Evolutionary conservation across 192 early-diverging fungal genomes (phyloP), one percentile per base, ranked within the genome.

Genomic region (Backusella liffmaniae): DNA sequence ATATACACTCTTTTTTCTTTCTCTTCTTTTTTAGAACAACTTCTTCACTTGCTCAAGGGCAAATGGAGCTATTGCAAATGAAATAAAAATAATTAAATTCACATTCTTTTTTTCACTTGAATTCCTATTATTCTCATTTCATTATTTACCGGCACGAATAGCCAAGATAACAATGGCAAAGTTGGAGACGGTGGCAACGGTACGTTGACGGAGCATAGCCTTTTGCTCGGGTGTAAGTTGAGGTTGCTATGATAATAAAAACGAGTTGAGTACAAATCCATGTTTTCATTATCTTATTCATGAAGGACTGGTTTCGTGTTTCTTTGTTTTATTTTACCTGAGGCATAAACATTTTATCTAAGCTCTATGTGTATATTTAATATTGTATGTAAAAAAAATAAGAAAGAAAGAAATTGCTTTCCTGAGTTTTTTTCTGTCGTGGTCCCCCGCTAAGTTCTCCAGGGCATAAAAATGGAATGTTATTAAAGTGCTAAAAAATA

Each of bases 141-240:
- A 15, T 21, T 59, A 53, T 44, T 76, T 80, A 80, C 79, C 73
- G 18, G 79, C 73, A 68, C 79, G 79, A 37, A 80, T 71, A 9
- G 66, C 71, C 21, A 82, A 44, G 36, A 78, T 39, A 18, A 82
- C 69, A 62, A 66, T 30, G 16, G 70, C 69, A 71, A 82, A 82
- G 62, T 78, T 82, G 29, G 72, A 74, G 10, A 82, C 76, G 21
- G 73, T 82, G 35, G 56, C 67, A 36, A 82, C 53, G 9, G 80
- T 82, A n/a, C 76, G 76, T 36, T 74, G 73, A 72, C 80, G 70
- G n/a, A 82, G 65, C 37, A 77, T 68, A 29, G 80, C 80, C 49
- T 77, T 81, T 66, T 81, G 72, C 68, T 81, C 80, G 67, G 75
- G 53, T 51, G 80, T 81, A 42, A 81, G 68, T 74, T 77, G 73